These are phyloP conservation scores for Aureobasidium sp. DNA, from an alignment of 2,329 filamentous ascomycete species.

Conservation along the genomic window DNA sequence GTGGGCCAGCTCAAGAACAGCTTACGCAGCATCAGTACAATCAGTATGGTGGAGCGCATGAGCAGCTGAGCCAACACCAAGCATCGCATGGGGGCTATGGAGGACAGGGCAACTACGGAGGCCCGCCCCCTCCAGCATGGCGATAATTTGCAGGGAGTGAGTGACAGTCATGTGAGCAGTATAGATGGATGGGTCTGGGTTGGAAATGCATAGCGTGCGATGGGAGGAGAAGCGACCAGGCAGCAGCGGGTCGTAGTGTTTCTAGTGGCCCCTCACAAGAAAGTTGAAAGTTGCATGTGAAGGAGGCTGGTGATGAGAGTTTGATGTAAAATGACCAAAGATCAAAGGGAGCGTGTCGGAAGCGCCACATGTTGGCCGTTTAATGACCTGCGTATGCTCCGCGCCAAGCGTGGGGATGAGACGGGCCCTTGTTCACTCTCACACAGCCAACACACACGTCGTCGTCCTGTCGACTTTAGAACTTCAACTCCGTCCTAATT, in stretches of 20 bases:
- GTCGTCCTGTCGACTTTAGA: not conserved
- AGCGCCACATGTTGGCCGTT: conserved; percentile 2
- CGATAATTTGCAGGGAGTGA: conserved; percentile 13
- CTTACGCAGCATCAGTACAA: conserved; percentile 10
- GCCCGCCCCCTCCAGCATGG: conserved; percentile 22
- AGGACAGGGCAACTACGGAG: conserved; percentile 15
- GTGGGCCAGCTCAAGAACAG: not conserved
- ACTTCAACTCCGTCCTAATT: not conserved
- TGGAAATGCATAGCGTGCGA: conserved; percentile 1
- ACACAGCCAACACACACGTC: conserved; percentile 2
- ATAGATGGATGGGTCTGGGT: not conserved
- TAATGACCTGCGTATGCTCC: not conserved
- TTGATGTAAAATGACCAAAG: not conserved
- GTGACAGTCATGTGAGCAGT: not conserved
- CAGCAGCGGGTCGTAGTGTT: not conserved
- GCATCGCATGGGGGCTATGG: conserved; percentile 8
- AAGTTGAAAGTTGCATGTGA: not conserved
- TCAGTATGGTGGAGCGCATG: conserved; percentile 7
- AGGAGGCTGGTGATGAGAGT: not conserved
- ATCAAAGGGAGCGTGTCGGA: not conserved
- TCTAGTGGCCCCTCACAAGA: not conserved
- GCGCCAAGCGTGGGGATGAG: not conserved
- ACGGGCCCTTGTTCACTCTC: conserved; percentile 5
- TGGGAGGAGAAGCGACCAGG: not conserved
- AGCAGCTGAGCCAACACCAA: not conserved